Base-by-base conservation (phyloP, 495 filamentous ascomycete species). In the Hypoxylon perforatum region DNA sequence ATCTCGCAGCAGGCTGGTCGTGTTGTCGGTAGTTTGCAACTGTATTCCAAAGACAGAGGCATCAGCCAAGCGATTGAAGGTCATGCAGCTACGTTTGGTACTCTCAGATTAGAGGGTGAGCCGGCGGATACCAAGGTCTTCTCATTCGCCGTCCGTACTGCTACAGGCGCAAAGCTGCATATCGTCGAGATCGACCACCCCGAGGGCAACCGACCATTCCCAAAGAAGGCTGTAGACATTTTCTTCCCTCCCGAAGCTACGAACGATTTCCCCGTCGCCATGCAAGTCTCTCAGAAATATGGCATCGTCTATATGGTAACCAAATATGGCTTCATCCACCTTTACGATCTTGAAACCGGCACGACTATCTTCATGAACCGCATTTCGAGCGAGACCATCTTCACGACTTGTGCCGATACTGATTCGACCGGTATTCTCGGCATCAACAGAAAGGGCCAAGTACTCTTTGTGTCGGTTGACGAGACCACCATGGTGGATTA, bases 281-380 rank as follows among this genome's bases (percentile, higher is more conserved):
- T 99, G 86, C 95, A 99, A 78, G 88, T 99, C 15, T 98, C 95
- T 12, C 87, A 90, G 70, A 94, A 92, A 76, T 99, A 98, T 81
- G 93, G 92, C 70, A 84, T 99, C 72, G 91, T 98, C 58, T 97
- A 97, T 77, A 86, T 99, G 38, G 92, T 98, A 56, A 99, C 95
- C 15, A 99, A 99, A 75, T 99, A 97, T 74, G 95, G 95, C 41
- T 99, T 98, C 80, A 98, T 99, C 67, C 95, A 99, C 77, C 86
- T 99, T 9, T 98, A 98, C 77, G 95, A 99, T 71, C 86, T 99
- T 44, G 95, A 98, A 81, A 94, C 92, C 5, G 95, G 92, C 33
- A 92, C 91, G n/a, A 95, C 93, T 74, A 94, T 99, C 73, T 99
- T 97, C 87, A 97, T 99, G 94, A 98, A 99, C 80, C 91, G 95